Conservation (phyloP, 1,284 basidiomycete genomes). For the Cystobasidiaceae sp. region DNA sequence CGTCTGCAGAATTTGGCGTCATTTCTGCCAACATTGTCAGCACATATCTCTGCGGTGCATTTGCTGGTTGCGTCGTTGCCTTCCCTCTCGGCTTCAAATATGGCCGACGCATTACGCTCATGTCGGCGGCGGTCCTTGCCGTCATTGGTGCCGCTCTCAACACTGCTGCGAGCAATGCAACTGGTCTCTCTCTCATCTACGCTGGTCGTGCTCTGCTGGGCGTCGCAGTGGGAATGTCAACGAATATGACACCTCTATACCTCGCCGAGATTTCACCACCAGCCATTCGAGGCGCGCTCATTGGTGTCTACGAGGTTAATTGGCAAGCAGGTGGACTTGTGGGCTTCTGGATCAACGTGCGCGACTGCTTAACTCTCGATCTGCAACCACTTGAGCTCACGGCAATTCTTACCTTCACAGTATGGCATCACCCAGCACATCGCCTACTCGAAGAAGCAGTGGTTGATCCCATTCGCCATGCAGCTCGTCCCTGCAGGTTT, state of each 20-base stretch:
- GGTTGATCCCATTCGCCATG: slow-evolving; percentile 57
- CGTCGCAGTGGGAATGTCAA: slow-evolving; percentile 39
- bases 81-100: slow-evolving; percentile 41
- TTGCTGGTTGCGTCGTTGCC: slow-evolving; percentile 39
- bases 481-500: slow-evolving; percentile 56
- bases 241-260: slow-evolving; percentile 41
- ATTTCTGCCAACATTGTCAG: slow-evolving; percentile 46
- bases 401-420: not conserved
- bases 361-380: slow-evolving; percentile 22
- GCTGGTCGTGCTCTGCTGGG: slow-evolving; percentile 40
- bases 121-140: slow-evolving; percentile 39
- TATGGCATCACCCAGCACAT: not conserved
- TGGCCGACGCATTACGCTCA: slow-evolving; percentile 39
- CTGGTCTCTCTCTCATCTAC: slow-evolving; percentile 36
- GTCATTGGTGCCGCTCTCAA: not conserved
- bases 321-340: slow-evolving; percentile 40
- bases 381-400: too few relatives aligned
- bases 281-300: slow-evolving; percentile 39
- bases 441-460: slow-evolving; percentile 40
- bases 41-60: slow-evolving; percentile 47
- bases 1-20: not conserved
- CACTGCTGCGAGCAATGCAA: not conserved
- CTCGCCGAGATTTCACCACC: slow-evolving; percentile 38
- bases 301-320: slow-evolving; percentile 41
- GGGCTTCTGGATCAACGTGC: slow-evolving; percentile 36